Evolutionary conservation across 345 rosid genomes (phyloP).

Genomic region (Euphorbia tirucalli): DNA sequence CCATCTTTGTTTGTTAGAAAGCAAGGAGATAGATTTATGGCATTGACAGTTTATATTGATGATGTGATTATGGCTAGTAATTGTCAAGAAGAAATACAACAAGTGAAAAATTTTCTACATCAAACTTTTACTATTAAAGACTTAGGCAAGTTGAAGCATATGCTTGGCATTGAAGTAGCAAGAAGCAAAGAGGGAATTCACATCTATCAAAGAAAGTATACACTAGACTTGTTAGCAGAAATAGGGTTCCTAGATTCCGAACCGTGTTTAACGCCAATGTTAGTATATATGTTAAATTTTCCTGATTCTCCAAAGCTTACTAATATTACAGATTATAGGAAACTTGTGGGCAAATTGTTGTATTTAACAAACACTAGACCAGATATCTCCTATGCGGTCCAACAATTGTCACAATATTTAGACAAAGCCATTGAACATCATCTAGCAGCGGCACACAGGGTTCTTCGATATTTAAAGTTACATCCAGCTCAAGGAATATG

Average conservation of each 20-base stretch:
- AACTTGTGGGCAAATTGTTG: neutral
- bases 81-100: neutral
- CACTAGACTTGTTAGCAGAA: neutral
- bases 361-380: neutral
- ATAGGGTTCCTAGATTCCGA: neutral
- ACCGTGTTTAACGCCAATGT: neutral
- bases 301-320: neutral
- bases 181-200: neutral
- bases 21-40: neutral
- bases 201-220: neutral
- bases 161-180: neutral
- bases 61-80: too few relatives aligned
- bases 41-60: too few relatives aligned
- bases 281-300: too few relatives aligned
- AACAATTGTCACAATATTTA: neutral
- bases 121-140: neutral
- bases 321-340: neutral
- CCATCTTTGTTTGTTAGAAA: too few relatives aligned
- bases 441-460: neutral
- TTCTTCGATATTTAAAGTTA: neutral
- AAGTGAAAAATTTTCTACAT: neutral
- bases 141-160: neutral
- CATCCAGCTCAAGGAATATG: neutral
- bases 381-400: neutral
- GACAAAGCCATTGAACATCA: neutral